Evolutionary conservation across 257 asterid genomes (phyloP), one percentile per base, ranked within the genome.

Genomic region (Gentiana dahurica): DNA sequence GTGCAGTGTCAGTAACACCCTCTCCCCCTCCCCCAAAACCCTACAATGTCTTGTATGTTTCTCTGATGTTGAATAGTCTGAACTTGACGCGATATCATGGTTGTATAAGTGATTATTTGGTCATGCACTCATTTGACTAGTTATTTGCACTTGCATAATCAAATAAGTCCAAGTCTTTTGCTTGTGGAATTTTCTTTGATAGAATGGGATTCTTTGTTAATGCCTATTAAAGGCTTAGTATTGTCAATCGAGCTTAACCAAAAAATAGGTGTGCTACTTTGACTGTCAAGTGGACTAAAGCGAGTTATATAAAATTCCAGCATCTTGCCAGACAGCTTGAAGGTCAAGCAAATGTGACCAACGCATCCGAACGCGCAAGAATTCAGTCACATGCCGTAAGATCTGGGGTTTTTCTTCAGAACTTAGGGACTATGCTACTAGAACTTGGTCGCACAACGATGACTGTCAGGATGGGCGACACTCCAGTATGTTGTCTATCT

Each of bases 391-490:
- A 68, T 75, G 87, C 89, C 49, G 58, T 80, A 55, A 83, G 99
- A 73, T 70, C 94, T 3, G 99, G 97, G 63, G 69, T 67, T 39
- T 81, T 83, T 66, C 65, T 81, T 56, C 99, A 84, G 66, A 84
- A 82, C 58, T 73, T 92, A 49, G 95, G 99, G 53, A 80, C 95
- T 64, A 57, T 79, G 71, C 71, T 92, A 53, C 97, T 92, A 66
- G 99, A 92, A 77, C 97, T 92, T 72, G 97, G 95, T 59, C 81
- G 97, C 65, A 79, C 99, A 39, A 79, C 74, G 64, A 85, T 77
- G 94, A 92, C 95, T 36, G 51, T 88, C 63, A 84, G 90, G 67
- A 86, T 88, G 95, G 99, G 97, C 34, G 93, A 79, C 62, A 52
- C 95, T 57, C 76, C 95, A 49, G 99, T 92, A 61, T 45, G 87